Conservation (phyloP, 139 green algal species). For the Tetraselmis chui region DNA sequence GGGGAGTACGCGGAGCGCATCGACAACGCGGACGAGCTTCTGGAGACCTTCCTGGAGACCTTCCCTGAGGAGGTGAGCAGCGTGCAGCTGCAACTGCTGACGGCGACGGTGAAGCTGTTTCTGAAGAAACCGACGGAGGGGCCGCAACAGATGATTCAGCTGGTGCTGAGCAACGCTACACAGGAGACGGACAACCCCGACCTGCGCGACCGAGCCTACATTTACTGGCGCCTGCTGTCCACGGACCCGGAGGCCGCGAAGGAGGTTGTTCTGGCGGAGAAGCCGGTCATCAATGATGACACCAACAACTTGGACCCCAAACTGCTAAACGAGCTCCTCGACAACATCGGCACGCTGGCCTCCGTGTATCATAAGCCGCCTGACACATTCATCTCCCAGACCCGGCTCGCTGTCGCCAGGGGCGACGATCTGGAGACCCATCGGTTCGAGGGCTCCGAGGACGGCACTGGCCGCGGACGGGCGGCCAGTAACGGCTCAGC, state of each 20-base stretch:
- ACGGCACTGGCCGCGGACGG: neutral
- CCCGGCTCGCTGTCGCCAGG: slow-evolving; percentile 62
- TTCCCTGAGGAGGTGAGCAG: slow-evolving; percentile 53
- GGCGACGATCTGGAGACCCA: slow-evolving; percentile 41
- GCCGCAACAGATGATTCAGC: slow-evolving; percentile 90
- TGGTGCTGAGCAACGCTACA: slow-evolving; percentile 81
- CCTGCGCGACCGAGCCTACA: slow-evolving; percentile 91
- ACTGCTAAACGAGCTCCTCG: slow-evolving; percentile 73
- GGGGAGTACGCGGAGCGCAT: slow-evolving; percentile 99
- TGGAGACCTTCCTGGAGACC: slow-evolving; percentile 92
- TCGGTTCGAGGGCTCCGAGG: slow-evolving; percentile 10
- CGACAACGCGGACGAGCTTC: slow-evolving; percentile 96
- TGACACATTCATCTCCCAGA: slow-evolving; percentile 68
- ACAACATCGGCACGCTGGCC: slow-evolving; percentile 72
- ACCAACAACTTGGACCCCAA: slow-evolving; percentile 59
- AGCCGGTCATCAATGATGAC: slow-evolving; percentile 84
- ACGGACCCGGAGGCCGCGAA: slow-evolving; percentile 92
- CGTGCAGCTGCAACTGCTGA: slow-evolving; percentile 98
- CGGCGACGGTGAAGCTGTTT: slow-evolving; percentile 97
- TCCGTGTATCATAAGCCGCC: slow-evolving; percentile 93
- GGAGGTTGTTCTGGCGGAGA: slow-evolving; percentile 89
- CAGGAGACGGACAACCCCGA: slow-evolving; percentile 97
- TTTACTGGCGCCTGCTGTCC: slow-evolving; percentile 98
- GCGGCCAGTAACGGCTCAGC: neutral
- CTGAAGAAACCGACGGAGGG: slow-evolving; percentile 83